Evolutionary conservation across 768 basidiomycete species (phyloP), one percentile per base, ranked within the genome.

Genomic region (Hericium rajendrae): DNA sequence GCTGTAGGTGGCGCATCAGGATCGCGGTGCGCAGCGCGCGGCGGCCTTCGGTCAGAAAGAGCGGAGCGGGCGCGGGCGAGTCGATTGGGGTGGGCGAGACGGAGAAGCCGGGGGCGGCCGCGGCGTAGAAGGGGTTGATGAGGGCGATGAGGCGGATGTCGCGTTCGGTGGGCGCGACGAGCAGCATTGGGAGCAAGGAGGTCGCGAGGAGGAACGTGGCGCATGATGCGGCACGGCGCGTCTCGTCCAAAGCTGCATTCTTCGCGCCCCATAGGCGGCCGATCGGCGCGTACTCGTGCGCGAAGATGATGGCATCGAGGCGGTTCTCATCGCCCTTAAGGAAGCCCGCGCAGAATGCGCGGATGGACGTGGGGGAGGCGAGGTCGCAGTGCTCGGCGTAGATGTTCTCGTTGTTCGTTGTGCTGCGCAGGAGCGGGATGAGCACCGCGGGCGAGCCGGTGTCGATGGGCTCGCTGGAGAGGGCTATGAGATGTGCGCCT

Each of bases 81-180:
- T n/a, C n/a, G n/a, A n/a, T n/a, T 60, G 3, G 67, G 64, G 9
- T 65, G 58, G 61, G 72, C 55, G 67, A 60, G 2, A 67, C 11
- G 39, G 71, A 62, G 63, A 77, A 73, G 3, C 72, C 62, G 4
- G 79, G 76, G 3, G 81, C 74, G 0, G 90, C 86, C 1, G 94
- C 91, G 2, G 91, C 85, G 64, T 95, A 97, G 63, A 91, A 91
- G 2, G 92, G 92, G 58, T 93, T 92, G 66, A 94, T 79, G 41
- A 93, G 76, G 56, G 84, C 85, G 67, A 97, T 74, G 61, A 97
- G 81, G n/a, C 94, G 86, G 43, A 97, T 91, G 61, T 94, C 90
- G 38, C 93, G 79, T 67, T 94, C 93, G n/a, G 79, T 76, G 0
- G 93, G 92, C 0, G 89, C 86, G 24, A 88, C 82, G 15, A 97